Percentiles rank a stretch among this genome's conserved stretches.
Evolutionary conservation across 2,329 filamentous ascomycete genomes (phyloP).

Genomic region (Phyllosticta citriasiana): DNA sequence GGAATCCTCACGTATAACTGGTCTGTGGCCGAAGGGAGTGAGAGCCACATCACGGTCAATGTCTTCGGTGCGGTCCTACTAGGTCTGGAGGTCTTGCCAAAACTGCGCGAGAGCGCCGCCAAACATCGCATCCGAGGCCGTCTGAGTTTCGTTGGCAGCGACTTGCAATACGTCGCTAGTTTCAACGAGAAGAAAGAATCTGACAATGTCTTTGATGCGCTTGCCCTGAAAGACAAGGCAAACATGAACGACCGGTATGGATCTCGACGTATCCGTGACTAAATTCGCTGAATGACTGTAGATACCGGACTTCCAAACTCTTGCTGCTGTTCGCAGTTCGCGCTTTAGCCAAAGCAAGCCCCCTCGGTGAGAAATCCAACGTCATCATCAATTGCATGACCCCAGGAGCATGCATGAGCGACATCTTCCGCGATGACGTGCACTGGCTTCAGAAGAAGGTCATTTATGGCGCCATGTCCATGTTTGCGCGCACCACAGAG

Average conservation of each 20-base stretch:
- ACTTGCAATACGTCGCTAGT: slow-evolving; percentile 21
- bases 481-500: slow-evolving; percentile 17
- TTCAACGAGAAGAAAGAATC: slow-evolving; percentile 18
- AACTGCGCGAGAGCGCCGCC: slow-evolving; percentile 18
- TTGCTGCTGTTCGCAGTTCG: slow-evolving; percentile 20
- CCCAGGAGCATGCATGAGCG: slow-evolving; percentile 24
- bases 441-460: neutral
- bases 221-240: slow-evolving; percentile 15
- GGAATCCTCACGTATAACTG: slow-evolving; percentile 17
- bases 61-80: slow-evolving; percentile 16
- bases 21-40: slow-evolving; percentile 11
- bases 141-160: slow-evolving; percentile 24
- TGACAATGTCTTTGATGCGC: slow-evolving; percentile 20
- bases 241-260: slow-evolving; percentile 17
- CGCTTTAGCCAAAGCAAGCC: slow-evolving; percentile 16
- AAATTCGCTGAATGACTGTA: slow-evolving; percentile 1
- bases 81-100: slow-evolving; percentile 20
- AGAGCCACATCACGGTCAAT: slow-evolving; percentile 18
- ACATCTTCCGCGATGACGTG: slow-evolving; percentile 18
- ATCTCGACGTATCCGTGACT: neutral
- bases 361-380: slow-evolving; percentile 15
- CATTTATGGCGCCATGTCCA: neutral
- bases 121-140: slow-evolving; percentile 19
- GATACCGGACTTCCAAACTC: slow-evolving; percentile 23
- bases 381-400: slow-evolving; percentile 25